Conservation (phyloP, 169 alveolate species). For the Ichthyophthirius multifiliis region DNA sequence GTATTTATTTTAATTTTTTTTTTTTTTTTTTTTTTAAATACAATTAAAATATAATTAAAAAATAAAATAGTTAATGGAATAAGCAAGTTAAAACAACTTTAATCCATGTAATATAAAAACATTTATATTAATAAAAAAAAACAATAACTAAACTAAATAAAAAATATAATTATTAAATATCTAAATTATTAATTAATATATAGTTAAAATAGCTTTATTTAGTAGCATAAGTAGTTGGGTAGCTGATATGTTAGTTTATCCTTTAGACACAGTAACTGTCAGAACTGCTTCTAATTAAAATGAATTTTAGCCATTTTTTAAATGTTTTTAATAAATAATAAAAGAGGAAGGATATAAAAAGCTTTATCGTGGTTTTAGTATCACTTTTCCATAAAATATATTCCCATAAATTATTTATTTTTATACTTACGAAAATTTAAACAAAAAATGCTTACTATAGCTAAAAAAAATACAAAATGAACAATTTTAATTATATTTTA, state of each 20-base stretch:
- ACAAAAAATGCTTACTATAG: not conserved
- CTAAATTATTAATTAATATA: not conserved
- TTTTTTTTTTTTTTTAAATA: no score
- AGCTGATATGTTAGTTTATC: constrained; percentile 36
- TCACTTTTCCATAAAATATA: constrained; percentile 17
- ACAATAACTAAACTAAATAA: no score
- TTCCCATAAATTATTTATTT: constrained; percentile 19
- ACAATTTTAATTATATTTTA: not conserved
- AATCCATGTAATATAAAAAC: no score
- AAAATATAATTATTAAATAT: no score
- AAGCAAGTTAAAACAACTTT: no score
- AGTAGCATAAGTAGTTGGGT: not conserved
- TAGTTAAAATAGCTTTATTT: not conserved
- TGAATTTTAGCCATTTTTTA: constrained; percentile 1
- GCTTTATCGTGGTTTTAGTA: constrained; percentile 26
- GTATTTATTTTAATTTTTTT: no score
- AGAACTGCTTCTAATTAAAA: constrained; percentile 20
- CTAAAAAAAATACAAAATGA: constrained; percentile 6
- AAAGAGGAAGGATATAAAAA: constrained; percentile 28
- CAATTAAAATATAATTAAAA: no score
- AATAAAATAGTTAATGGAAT: no score
- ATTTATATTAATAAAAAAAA: no score
- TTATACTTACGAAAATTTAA: constrained; percentile 19
- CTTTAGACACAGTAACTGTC: constrained; percentile 33
- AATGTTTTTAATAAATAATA: constrained; percentile 29